Evolutionary conservation across 371 early-diverging fungal species (phyloP), one percentile per base, ranked within the genome.

Genomic region (Dinochytrium kinnereticum): DNA sequence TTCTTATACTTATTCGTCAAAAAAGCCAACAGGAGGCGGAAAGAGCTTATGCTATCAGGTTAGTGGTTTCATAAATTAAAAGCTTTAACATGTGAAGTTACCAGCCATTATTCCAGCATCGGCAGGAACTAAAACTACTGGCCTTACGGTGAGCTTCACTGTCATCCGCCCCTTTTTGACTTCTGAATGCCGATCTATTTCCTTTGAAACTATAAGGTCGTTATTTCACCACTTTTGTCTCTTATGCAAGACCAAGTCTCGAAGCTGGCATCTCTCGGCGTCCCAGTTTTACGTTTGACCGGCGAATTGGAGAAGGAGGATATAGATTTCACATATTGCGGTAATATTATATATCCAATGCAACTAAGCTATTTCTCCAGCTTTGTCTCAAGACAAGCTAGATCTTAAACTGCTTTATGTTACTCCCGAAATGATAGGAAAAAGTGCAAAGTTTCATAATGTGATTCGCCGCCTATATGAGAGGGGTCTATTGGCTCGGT

Each of bases 1-100:
- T 19, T 67, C 30, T 69, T 30, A 28, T 21, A 26, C 24, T 39
- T 7, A 26, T 24, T 50, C 55, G n/a, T n/a, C n/a, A n/a, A n/a
- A n/a, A n/a, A n/a, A 80, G 81, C 99, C 99, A 0, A 99, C 99
- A 0, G 99, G 99, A 40, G 99, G 99, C 0, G 99, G 99, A 5
- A 99, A 99, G 82, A 93, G 94, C 79, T 80, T 99, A 36, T 99
- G 99, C 78, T 99, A 97, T 81, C 99, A 99, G 76, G 78, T 82
- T 17, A 10, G 38, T 36, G 13, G 38, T n/a, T n/a, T n/a, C n/a
- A n/a, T n/a, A n/a, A n/a, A n/a, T n/a, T n/a, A n/a, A n/a, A n/a
- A n/a, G n/a, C n/a, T n/a, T n/a, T 5, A 15, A 53, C 19, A 30
- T 66, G 5, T 26, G 0, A 50, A 81, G 79, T 86, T 99, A 28